Evolutionary conservation across 2,329 filamentous ascomycete genomes (phyloP), one percentile per base, ranked within the genome.

Genomic region (Colletotrichum cordylinicola): DNA sequence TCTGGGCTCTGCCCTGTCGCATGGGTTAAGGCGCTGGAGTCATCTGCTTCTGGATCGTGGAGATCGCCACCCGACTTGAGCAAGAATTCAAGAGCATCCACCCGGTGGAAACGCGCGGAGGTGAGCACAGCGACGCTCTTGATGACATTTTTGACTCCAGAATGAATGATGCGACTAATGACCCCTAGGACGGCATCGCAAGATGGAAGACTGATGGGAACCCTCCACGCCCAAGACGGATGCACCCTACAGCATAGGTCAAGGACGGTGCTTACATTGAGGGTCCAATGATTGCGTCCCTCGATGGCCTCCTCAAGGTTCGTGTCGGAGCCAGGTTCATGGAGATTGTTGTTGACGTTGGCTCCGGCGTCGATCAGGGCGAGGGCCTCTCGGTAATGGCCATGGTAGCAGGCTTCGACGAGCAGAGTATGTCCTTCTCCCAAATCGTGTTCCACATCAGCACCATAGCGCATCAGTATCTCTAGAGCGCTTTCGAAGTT

Each of bases 71-170:
- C 18, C 18, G 18, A 6, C 2, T 43, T 6, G 9, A 43, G 39
- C 0, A 43, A 2, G 18, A 43, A 12, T 0, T 12, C 4, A 1
- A 43, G 8, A 43, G 2, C n/a, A 3, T 43, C 39, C 2, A 43
- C 15, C 8, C 37, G 37, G 9, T 43, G 37, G 1, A 39, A 8
- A 15, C 15, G 1, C 2, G 15, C 8, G 2, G 15, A 16, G 7
- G 15, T 15, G 15, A 18, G 35, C 18, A 39, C 16, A 18, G 39
- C 39, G 18, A 0, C 2, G 18, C 12, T 43, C 39, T 43, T 43
- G 4, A 2, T 43, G 1, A 2, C 4, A n/a, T 6, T 18, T 2
- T 43, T 8, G 0, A 43, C 37, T 0, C 37, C 16, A 1, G 4
- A 43, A 5, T 43, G 16, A 5, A 43, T 43, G 4, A 43, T 5